Evolutionary conservation across 2,329 filamentous ascomycete species (phyloP), one percentile per base, ranked within the genome.

Genomic region (Byssochlamys sp.): DNA sequence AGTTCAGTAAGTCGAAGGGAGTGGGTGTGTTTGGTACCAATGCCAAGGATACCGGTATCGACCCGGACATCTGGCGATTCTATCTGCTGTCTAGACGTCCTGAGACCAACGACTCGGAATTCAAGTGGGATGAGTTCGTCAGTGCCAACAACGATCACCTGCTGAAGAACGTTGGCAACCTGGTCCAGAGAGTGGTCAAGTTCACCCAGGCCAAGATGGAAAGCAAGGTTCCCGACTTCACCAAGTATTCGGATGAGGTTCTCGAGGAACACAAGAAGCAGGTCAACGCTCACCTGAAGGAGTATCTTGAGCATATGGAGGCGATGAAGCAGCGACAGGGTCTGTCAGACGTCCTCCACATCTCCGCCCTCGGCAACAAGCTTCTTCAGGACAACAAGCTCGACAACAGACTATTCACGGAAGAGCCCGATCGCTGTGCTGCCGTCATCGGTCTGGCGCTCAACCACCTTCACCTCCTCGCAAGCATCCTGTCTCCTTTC

Each of bases 11-110:
- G 75, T 94, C 89, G 54, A 83, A 90, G 66, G 89, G 88, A 31
- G 83, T 96, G 39, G 91, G 91, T 66, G 91, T 96, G 1, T 96
- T 96, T 68, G 91, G 91, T 54, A 91, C 89, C 75, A 90, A 89
- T 67, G 91, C 90, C 52, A 88, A 88, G 74, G 86, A 95, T 57
- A 96, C 90, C 7, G 91, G 90, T 24, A 82, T 96, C 19, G 83
- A 87, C 14, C 80, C 90, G 0, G 89, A 92, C 61, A 89, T 96
- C n/a, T 96, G 91, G 90, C 82, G 91, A 63, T 96, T 92, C 75
- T 96, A 94, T 76, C 83, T 96, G 25, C 80, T 96, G 39, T 88
- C 90, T 51, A 87, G 89, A 71, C 84, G 91, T 57, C 91, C 91
- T 0, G 91, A 96, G 73, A 87, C 86, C 10, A 84, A 87, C 55